Conservation (phyloP, 2,329 filamentous ascomycete genomes). For the Paramyrothecium sp. region DNA sequence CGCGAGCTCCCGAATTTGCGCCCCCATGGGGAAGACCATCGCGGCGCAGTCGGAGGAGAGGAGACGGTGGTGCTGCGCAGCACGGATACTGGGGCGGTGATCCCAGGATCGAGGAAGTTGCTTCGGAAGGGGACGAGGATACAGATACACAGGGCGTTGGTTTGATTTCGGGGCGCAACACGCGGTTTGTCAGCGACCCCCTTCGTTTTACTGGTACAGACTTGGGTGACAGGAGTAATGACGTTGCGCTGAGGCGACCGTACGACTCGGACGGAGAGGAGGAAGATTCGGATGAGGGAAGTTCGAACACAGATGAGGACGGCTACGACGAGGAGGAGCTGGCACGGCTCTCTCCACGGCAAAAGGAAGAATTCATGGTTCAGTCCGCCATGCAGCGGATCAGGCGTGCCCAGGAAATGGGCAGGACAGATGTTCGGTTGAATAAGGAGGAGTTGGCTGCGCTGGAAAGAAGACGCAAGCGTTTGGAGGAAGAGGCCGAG, state of each 20-base stretch:
- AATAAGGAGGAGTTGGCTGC: slow-evolving; percentile 78
- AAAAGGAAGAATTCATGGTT: slow-evolving; percentile 73
- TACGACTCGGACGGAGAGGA: slow-evolving; percentile 27
- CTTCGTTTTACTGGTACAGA: slow-evolving; percentile 61
- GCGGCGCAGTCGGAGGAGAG: slow-evolving; percentile 74
- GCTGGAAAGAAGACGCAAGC: slow-evolving; percentile 66
- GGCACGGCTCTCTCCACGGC: slow-evolving; percentile 56
- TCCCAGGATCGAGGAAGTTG: slow-evolving; percentile 64
- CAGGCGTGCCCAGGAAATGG: slow-evolving; percentile 71
- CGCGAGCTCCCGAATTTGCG: slow-evolving; percentile 94
- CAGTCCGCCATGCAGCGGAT: slow-evolving; percentile 80
- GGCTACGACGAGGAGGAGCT: slow-evolving; percentile 45
- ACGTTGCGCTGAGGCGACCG: slow-evolving; percentile 34
- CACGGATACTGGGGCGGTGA: slow-evolving; percentile 32
- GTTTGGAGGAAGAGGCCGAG: slow-evolving; percentile 48
- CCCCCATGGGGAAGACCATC: slow-evolving; percentile 99
- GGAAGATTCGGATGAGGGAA: slow-evolving; percentile 32
- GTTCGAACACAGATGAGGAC: slow-evolving; percentile 26
- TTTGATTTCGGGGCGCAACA: slow-evolving; percentile 41
- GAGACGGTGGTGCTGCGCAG: slow-evolving; percentile 44
- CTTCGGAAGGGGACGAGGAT: slow-evolving; percentile 56
- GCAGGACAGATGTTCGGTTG: slow-evolving; percentile 76
- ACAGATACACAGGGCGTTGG: slow-evolving; percentile 55
- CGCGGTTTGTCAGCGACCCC: slow-evolving; percentile 57
- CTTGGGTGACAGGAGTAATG: slow-evolving; percentile 41